phyloP scores from a whole-genome alignment of 176 grass and related monocot genomes.

The Dactylis glomerata region DNA sequence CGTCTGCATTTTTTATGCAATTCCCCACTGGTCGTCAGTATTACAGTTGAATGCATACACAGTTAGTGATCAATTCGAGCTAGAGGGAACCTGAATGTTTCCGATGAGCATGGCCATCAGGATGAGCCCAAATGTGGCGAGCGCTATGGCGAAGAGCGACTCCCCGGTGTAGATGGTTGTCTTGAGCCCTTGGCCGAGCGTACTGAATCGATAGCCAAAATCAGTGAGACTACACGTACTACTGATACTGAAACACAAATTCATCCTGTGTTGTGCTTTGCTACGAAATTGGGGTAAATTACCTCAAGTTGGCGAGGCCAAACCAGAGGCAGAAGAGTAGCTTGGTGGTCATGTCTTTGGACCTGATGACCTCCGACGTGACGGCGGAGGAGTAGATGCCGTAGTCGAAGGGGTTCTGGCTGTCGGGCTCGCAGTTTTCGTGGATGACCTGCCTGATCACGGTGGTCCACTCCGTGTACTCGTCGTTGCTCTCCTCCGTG shows the following conservation, averaged over 20 bases:
- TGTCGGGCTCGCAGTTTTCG: constrained; percentile 49
- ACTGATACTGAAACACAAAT: neutral
- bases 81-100: constrained; percentile 50
- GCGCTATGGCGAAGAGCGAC: constrained; percentile 61
- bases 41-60: neutral
- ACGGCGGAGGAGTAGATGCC: constrained; percentile 73
- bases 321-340: constrained; percentile 90
- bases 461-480: constrained; percentile 58
- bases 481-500: constrained; percentile 39
- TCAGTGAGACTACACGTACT: neutral
- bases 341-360: constrained; percentile 51
- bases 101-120: constrained; percentile 81
- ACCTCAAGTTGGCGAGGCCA: constrained; percentile 87
- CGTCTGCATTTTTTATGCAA: constrained; percentile 27
- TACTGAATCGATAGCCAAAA: constrained; percentile 22
- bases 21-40: neutral
- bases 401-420: constrained; percentile 61
- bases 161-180: constrained; percentile 67
- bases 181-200: constrained; percentile 62
- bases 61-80: neutral
- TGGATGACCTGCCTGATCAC: constrained; percentile 42
- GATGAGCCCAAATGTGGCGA: constrained; percentile 72
- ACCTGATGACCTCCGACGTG: constrained; percentile 51
- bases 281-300: neutral
- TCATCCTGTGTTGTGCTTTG: neutral